Evolutionary conservation across 208 protist genomes (phyloP).

Genomic region (Trypanosoma mega): DNA sequence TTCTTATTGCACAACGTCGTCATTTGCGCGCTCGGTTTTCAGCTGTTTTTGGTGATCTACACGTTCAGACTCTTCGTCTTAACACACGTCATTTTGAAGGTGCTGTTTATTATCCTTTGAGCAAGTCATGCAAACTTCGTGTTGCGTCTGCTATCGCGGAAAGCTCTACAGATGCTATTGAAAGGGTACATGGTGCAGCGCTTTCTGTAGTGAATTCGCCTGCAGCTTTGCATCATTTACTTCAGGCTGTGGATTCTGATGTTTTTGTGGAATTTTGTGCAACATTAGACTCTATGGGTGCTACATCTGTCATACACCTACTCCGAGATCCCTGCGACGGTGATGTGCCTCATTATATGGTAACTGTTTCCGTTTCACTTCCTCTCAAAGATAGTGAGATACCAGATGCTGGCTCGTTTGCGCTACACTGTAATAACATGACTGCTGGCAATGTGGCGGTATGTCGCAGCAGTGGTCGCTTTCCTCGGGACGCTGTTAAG

Average conservation of each 20-base stretch:
- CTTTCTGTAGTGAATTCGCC: constrained; percentile 21
- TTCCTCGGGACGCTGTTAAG: constrained; percentile 40
- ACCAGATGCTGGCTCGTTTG: not conserved
- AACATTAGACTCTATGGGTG: constrained; percentile 22
- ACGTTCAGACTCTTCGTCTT: constrained; percentile 12
- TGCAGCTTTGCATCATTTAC: constrained; percentile 20
- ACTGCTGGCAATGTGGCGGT: constrained; percentile 31
- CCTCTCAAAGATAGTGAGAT: constrained; percentile 19
- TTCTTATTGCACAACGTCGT: constrained; percentile 37
- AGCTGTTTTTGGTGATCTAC: constrained; percentile 20
- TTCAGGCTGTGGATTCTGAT: constrained; percentile 30
- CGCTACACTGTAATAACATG: not conserved
- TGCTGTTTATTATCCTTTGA: constrained; percentile 29
- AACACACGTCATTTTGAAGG: constrained; percentile 31
- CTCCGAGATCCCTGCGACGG: not conserved
- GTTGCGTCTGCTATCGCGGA: constrained; percentile 21
- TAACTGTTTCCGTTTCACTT: constrained; percentile 21
- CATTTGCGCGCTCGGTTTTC: constrained; percentile 39
- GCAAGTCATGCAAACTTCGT: constrained; percentile 21
- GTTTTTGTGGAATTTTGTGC: constrained; percentile 29
- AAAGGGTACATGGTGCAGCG: constrained; percentile 24
- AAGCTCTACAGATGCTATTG: constrained; percentile 17
- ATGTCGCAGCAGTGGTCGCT: constrained; percentile 22
- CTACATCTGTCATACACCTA: constrained; percentile 21
- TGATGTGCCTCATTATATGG: constrained; percentile 12